These are phyloP conservation scores for Dacryopinax primogenitus DNA, from an alignment of 768 basidiomycete genomes.

Conservation along the genomic window DNA sequence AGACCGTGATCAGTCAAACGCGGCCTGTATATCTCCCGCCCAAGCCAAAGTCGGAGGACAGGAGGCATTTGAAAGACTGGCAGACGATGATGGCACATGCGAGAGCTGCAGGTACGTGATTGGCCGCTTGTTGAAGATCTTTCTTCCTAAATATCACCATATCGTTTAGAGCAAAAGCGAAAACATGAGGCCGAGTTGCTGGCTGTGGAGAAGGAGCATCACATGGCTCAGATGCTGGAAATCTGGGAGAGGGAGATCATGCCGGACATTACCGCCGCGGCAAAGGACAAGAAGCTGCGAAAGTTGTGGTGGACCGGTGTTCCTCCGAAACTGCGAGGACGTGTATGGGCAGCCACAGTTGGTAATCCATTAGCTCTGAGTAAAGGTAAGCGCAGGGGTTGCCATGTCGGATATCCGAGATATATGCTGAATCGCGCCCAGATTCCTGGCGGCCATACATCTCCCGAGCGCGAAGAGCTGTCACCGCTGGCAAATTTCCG, in stretches of 20 bases:
- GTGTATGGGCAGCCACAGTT: constrained; percentile 74
- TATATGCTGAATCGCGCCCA: constrained; percentile 22
- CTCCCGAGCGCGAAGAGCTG: constrained; percentile 58
- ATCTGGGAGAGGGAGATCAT: constrained; percentile 68
- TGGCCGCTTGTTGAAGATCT: background rate
- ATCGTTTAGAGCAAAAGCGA: constrained; percentile 51
- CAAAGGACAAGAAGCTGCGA: constrained; percentile 50
- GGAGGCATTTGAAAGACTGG: constrained; percentile 76
- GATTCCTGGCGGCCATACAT: constrained; percentile 62
- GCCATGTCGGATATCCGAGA: background rate
- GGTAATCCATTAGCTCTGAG: constrained; percentile 71
- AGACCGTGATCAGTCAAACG: constrained; percentile 72
- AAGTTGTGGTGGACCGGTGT: constrained; percentile 83
- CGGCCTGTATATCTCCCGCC: constrained; percentile 78
- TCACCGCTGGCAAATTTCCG: constrained; percentile 55
- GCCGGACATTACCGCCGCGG: constrained; percentile 67
- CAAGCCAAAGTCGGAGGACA: constrained; percentile 61
- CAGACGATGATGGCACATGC: constrained; percentile 78
- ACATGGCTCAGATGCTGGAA: constrained; percentile 38
- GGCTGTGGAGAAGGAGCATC: constrained; percentile 36
- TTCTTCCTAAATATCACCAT: background rate
- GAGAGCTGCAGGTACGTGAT: constrained; percentile 49
- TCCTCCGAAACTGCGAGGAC: constrained; percentile 63
- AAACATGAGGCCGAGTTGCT: constrained; percentile 51
- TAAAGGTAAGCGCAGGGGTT: constrained; percentile 49